phyloP scores from a whole-genome alignment of 106 monocot species.

The Phalaenopsis equestris region DNA sequence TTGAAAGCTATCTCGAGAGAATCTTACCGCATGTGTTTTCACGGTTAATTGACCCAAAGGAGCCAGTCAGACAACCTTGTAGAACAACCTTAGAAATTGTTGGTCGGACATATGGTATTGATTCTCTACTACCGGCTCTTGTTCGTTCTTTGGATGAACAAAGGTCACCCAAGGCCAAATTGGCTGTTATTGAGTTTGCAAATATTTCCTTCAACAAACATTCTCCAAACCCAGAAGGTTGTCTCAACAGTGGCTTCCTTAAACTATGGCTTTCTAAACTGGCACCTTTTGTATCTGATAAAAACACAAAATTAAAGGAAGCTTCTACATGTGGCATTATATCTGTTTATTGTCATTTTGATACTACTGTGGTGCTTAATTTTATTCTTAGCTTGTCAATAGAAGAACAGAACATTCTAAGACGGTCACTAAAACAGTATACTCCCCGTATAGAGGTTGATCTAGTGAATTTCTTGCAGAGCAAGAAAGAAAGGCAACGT shows the following conservation, averaged over 20 bases:
- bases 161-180: conserved; percentile 95
- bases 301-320: conserved; percentile 93
- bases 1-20: conserved; percentile 94
- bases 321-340: conserved; percentile 87
- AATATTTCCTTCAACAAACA: conserved; percentile 96
- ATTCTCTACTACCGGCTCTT: conserved; percentile 84
- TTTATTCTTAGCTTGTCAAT: conserved; percentile 85
- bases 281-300: conserved; percentile 81
- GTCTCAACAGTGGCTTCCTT: conserved; percentile 68
- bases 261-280: conserved; percentile 97
- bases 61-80: conserved; percentile 78
- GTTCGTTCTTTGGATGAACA: conserved; percentile 93
- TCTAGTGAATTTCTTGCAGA: conserved; percentile 85
- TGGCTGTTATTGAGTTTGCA: conserved; percentile 95
- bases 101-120: conserved; percentile 67
- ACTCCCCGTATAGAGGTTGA: conserved; percentile 99
- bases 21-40: conserved; percentile 97
- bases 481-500: conserved; percentile 87
- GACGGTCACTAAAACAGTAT: conserved; percentile 88
- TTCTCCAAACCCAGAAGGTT: conserved; percentile 55
- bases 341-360: conserved; percentile 83
- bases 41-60: conserved; percentile 94
- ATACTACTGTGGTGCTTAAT: conserved; percentile 77
- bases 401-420: conserved; percentile 80
- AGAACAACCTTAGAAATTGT: conserved; percentile 70